A percentile compares a stretch with the other conserved stretches of the same genome.
Conservation (phyloP, 257 asterid species). For the Solanum raphanifolium region DNA sequence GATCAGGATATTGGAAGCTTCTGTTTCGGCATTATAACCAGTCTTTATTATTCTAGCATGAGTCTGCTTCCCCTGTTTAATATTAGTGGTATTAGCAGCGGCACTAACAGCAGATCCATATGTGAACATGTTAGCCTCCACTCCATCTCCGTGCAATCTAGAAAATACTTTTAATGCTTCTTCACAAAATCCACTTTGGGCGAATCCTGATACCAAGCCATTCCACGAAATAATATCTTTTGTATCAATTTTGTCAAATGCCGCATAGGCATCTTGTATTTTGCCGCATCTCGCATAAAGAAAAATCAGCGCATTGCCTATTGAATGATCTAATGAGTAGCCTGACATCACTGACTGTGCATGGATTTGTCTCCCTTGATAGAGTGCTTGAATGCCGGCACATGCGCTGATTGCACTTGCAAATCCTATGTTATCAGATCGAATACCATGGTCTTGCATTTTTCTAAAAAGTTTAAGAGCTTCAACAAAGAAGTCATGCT, state of each 20-base stretch:
- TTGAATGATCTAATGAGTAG: slow-evolving; percentile 54
- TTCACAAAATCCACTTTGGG: slow-evolving; percentile 66
- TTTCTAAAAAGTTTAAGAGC: slow-evolving; percentile 55
- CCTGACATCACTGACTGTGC: slow-evolving; percentile 56
- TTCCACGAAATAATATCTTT: slow-evolving; percentile 71
- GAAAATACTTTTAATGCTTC: slow-evolving; percentile 61
- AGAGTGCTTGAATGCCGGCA: slow-evolving; percentile 67
- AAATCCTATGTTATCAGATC: slow-evolving; percentile 68
- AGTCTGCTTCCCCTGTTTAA: slow-evolving; percentile 59
- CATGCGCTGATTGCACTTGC: slow-evolving; percentile 81
- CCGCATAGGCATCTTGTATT: slow-evolving; percentile 39
- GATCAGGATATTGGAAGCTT: slow-evolving; percentile 70
- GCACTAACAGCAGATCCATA: slow-evolving; percentile 84
- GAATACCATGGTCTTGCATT: slow-evolving; percentile 58
- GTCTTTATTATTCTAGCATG: slow-evolving; percentile 55
- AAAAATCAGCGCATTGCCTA: slow-evolving; percentile 66
- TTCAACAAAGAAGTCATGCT: slow-evolving; percentile 46
- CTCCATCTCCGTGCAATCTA: slow-evolving; percentile 55
- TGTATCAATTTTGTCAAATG: slow-evolving; percentile 40
- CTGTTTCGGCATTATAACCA: slow-evolving; percentile 45
- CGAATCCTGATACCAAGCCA: slow-evolving; percentile 77
- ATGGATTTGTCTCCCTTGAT: slow-evolving; percentile 76
- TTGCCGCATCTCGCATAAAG: slow-evolving; percentile 83
- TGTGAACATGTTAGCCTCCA: slow-evolving; percentile 62
- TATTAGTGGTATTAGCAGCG: slow-evolving; percentile 57